Evolutionary conservation across 2,329 filamentous ascomycete species (phyloP).

Genomic region (Verticillium klebahnii): DNA sequence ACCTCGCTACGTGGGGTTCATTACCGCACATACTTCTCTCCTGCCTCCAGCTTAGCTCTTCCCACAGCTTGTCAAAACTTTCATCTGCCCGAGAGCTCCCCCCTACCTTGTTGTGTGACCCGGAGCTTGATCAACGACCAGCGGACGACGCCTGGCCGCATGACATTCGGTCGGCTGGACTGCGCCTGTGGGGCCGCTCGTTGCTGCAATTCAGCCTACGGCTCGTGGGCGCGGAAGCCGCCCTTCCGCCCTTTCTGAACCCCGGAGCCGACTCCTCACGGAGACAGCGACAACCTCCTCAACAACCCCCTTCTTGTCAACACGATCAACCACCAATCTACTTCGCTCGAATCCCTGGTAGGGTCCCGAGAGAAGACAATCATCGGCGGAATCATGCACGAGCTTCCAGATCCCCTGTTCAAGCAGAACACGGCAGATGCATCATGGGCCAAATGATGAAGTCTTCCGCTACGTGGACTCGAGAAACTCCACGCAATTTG

Average conservation of each 20-base stretch:
- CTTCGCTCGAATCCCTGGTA: not conserved
- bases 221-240: not conserved
- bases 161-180: not conserved
- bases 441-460: not conserved
- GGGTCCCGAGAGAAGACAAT: not conserved
- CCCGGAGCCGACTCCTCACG: not conserved
- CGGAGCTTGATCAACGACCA: not conserved
- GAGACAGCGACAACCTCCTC: not conserved
- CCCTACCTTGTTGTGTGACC: not conserved
- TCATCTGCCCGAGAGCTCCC: not conserved
- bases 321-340: not conserved
- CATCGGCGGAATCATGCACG: not conserved
- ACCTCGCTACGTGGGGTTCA: too few relatives aligned
- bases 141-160: not conserved
- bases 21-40: too few relatives aligned
- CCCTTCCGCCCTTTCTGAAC: not conserved
- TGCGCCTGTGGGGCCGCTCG: not conserved
- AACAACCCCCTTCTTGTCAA: not conserved
- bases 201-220: not conserved
- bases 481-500: not conserved
- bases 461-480: not conserved
- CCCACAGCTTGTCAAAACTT: not conserved
- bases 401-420: not conserved
- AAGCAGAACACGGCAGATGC: not conserved
- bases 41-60: not conserved